Conservation (phyloP, 2,329 filamentous ascomycete species). For the Thermoascus crustaceus region DNA sequence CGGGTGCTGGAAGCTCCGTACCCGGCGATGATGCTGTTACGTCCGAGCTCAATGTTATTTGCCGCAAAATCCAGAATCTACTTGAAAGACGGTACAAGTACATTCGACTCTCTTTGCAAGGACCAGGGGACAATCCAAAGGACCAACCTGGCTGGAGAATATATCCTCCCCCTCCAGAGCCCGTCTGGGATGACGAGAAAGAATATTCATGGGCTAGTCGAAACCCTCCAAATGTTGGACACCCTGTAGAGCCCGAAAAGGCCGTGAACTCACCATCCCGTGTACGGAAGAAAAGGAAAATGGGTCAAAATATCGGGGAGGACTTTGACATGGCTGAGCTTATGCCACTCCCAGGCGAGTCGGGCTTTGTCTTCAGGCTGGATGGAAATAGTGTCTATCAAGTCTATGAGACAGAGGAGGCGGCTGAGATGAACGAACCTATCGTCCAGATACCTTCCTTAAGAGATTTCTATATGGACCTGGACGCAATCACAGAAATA, state of each 20-base stretch:
- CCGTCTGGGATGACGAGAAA: constrained; percentile 68
- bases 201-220: no score
- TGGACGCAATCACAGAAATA: constrained; percentile 78
- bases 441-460: constrained; percentile 81
- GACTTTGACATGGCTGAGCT: constrained; percentile 80
- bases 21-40: constrained; percentile 72
- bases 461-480: constrained; percentile 90
- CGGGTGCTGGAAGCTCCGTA: constrained; percentile 55
- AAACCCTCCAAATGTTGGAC: constrained; percentile 21
- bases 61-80: constrained; percentile 83
- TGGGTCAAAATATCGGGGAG: constrained; percentile 81
- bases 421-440: constrained; percentile 56
- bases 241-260: constrained; percentile 16
- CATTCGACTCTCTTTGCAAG: constrained; percentile 74
- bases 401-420: constrained; percentile 66
- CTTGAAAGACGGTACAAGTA: constrained; percentile 83
- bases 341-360: constrained; percentile 61
- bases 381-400: constrained; percentile 86
- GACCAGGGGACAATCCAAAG: constrained; percentile 75
- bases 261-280: constrained; percentile 42
- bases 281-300: constrained; percentile 61
- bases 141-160: constrained; percentile 77
- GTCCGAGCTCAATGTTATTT: constrained; percentile 75
- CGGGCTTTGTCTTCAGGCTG: constrained; percentile 66
- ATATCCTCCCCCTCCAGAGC: constrained; percentile 85